Percentiles rank a stretch among this genome's conserved stretches.
Conservation (phyloP, 2,329 filamentous ascomycete genomes). For the Verticillium isaacii region DNA sequence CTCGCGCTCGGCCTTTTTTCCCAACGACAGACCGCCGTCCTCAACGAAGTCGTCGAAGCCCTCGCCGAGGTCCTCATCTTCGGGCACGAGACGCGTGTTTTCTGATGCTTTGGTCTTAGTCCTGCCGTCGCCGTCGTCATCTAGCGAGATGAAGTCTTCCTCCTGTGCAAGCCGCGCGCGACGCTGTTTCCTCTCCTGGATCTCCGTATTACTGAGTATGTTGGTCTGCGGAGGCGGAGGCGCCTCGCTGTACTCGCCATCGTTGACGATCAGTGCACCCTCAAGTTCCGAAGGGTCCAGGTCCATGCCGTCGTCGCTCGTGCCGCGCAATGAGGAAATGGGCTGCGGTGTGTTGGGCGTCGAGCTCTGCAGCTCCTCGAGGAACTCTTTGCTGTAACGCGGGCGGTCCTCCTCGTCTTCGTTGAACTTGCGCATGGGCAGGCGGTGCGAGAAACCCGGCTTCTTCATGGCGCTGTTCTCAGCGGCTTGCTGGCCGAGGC, state of each 20-base stretch:
- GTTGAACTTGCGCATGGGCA: slow-evolving; percentile 54
- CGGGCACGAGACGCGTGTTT: slow-evolving; percentile 69
- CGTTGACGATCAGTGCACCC: slow-evolving; percentile 59
- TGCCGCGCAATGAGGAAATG: slow-evolving; percentile 7
- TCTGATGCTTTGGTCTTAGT: slow-evolving; percentile 21
- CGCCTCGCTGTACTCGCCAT: slow-evolving; percentile 30
- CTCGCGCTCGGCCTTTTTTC: slow-evolving; percentile 73
- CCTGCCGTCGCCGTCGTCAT: slow-evolving; percentile 35
- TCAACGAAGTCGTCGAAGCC: slow-evolving; percentile 91
- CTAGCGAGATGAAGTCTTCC: slow-evolving; percentile 61
- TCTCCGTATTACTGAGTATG: slow-evolving; percentile 26
- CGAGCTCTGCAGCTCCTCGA: slow-evolving; percentile 79
- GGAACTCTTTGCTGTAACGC: slow-evolving; percentile 79
- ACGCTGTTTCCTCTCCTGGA: slow-evolving; percentile 46
- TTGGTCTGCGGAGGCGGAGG: slow-evolving; percentile 29
- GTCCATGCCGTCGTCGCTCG: slow-evolving; percentile 46
- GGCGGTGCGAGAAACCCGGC: slow-evolving; percentile 35
- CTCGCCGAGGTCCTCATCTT: slow-evolving; percentile 90
- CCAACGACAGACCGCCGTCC: slow-evolving; percentile 74
- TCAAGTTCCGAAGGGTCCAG: slow-evolving; percentile 58
- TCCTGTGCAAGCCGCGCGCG: slow-evolving; percentile 75
- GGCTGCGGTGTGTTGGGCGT: slow-evolving; percentile 79
- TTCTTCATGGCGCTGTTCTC: slow-evolving; percentile 63
- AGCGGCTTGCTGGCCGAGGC: slow-evolving; percentile 57
- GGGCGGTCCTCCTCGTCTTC: slow-evolving; percentile 55